Conservation (phyloP, 2,329 filamentous ascomycete genomes). For the Cordyceps pruinosa region DNA sequence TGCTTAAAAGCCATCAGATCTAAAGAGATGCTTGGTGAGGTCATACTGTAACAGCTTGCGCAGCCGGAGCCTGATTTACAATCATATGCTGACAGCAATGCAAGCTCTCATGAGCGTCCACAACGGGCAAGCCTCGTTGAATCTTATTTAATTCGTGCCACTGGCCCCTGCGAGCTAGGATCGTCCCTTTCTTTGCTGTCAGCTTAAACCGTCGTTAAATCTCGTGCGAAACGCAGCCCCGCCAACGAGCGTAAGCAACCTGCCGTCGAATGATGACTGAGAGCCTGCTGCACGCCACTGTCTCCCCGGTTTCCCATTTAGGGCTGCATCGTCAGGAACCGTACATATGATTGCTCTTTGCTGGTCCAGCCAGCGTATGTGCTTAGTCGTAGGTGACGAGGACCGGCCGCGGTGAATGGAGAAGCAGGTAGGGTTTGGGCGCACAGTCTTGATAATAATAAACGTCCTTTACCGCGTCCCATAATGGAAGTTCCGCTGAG, state of each 20-base stretch:
- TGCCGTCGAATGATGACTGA: neutral
- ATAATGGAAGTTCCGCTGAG: neutral
- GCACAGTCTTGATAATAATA: neutral
- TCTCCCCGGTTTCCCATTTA: neutral
- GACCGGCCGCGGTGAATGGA: neutral
- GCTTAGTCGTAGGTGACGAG: neutral
- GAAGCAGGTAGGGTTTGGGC: neutral
- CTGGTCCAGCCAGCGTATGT: neutral
- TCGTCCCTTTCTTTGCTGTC: neutral
- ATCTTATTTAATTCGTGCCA: neutral
- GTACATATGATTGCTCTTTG: neutral
- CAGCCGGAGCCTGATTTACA: too few relatives aligned
- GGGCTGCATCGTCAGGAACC: too few relatives aligned
- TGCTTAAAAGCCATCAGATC: too few relatives aligned
- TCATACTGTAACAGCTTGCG: too few relatives aligned
- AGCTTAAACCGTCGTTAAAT: conserved; percentile 8
- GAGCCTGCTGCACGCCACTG: neutral
- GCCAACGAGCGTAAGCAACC: neutral
- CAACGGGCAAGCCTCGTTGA: neutral
- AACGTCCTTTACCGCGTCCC: neutral
- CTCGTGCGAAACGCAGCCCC: neutral
- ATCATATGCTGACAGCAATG: neutral
- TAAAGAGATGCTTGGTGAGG: too few relatives aligned
- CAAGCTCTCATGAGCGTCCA: neutral
- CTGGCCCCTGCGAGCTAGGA: neutral